phyloP scores from a whole-genome alignment of 306 rosid species.

The Potentilla sterilis region DNA sequence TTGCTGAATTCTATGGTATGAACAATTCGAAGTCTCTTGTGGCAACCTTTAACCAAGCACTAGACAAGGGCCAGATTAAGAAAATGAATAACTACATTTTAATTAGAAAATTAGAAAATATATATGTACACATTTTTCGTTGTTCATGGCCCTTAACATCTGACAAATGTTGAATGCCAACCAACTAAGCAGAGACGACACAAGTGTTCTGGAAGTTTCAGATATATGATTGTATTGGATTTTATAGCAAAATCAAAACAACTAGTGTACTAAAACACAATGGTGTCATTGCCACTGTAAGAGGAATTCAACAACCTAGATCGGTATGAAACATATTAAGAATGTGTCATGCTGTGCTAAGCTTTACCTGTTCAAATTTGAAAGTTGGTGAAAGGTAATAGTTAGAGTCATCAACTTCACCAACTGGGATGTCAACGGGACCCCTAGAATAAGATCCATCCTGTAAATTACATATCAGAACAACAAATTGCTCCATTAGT shows the following conservation, averaged over 20 bases:
- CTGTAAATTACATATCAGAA: constrained; percentile 40
- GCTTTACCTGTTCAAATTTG: constrained; percentile 91
- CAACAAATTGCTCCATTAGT: neutral
- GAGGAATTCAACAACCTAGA: constrained; percentile 3
- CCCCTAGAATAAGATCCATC: constrained; percentile 98
- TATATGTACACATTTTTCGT: neutral
- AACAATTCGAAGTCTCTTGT: constrained; percentile 79
- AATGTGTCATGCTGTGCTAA: constrained; percentile 7
- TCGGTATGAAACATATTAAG: neutral
- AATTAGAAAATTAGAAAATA: neutral
- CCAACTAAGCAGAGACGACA: neutral
- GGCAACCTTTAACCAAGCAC: constrained; percentile 98
- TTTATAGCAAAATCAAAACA: neutral
- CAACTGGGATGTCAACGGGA: constrained; percentile 66
- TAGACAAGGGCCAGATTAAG: constrained; percentile 25
- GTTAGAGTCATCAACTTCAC: constrained; percentile 53
- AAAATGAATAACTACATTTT: neutral
- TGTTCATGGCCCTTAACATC: neutral
- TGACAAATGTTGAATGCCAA: neutral
- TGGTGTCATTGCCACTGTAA: neutral
- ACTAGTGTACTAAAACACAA: neutral
- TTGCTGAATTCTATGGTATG: constrained; percentile 82
- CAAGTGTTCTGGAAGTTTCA: neutral
- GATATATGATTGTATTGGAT: neutral
- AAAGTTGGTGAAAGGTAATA: constrained; percentile 74